Evolutionary conservation across 768 basidiomycete genomes (phyloP), one percentile per base, ranked within the genome.

Genomic region (Lactarius akahatsu): DNA sequence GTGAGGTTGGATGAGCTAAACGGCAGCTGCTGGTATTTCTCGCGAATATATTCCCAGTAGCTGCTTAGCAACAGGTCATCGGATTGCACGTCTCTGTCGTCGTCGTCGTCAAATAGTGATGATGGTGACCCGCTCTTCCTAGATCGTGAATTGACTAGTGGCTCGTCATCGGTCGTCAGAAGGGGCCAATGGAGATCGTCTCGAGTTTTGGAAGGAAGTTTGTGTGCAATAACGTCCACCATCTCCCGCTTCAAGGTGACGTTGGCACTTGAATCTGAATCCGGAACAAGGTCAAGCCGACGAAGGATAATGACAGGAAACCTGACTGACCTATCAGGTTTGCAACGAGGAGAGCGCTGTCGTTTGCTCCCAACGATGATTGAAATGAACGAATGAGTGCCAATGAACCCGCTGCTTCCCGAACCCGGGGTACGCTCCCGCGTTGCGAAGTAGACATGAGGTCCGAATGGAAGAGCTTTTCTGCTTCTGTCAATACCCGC

Each of bases 221-320:
- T 97, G 72, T 85, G 76, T 1, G 84, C 81, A 58, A 96, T 89
- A 18, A 85, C 85, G 69, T 96, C 94, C 18, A 95, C 75, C 80
- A 98, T 85, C 73, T 98, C 96, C 20, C 93, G 84, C 10, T 88
- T 86, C 1, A 97, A 80, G 0, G 93, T 94, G 55, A 95, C 83
- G 5, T 91, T 85, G 0, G 88, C 80, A 2, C 88, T 87, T 16
- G 83, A 78, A 74, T 96, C 96, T 96, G 69, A 10, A 43, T 20
- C 59, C 13, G n/a, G 40, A 28, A 61, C 30, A 10, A 36, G 30
- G 50, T 62, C 57, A 41, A 57, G 9, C n/a, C 47, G 26, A 34
- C 30, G 28, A 60, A 38, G 59, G 45, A 43, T 2, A 66, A 61
- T 38, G 16, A 34, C 5, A 55, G 13, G 28, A 23, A 28, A 30